Evolutionary conservation across 805 yeast species (phyloP), one percentile per base, ranked within the genome.

Genomic region (Jamesozyma spencerorum): DNA sequence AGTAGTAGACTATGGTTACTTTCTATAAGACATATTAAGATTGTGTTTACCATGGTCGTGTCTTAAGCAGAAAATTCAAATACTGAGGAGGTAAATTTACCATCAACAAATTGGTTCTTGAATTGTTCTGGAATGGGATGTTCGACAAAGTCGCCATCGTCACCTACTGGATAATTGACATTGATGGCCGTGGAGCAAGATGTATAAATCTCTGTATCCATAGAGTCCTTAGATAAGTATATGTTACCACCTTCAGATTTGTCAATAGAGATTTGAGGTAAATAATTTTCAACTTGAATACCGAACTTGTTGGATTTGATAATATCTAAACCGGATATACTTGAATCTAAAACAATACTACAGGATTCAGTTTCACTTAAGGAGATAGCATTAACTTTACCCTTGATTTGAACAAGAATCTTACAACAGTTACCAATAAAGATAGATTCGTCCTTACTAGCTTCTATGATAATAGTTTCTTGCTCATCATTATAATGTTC

Each of bases 61-160:
- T 10, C 15, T 61, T 64, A 85, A 46, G 88, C 92, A 22, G 81
- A 79, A 62, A 85, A 94, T 60, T 83, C 92, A 36, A 85, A 94
- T 48, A 87, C 81, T 34, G 74, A 70, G 49, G 85, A 77, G 27
- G 71, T 68, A 45, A 88, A 62, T 54, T 74, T 73, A 22, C 90
- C 92, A 34, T 64, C 60, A 40, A 64, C 68, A 46, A 85, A 68
- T 14, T 74, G 69, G 63, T 86, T 95, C 56, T 77, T 75, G 63
- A 92, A 73, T 67, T 92, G 98, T 64, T 92, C 99, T 7, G 97
- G 96, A 32, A 84, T 75, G 7, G 95, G 79, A 40, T 77, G 66
- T 63, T 92, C 99, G 40, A 70, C 74, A 63, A 74, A 79, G 59
- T 90, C 95, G 35, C 68, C 82, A 35, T 70, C 75, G 30, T 77